Base-by-base conservation (phyloP, 1,284 basidiomycete genomes). In the Erythrobasidium hasegawianum region DNA sequence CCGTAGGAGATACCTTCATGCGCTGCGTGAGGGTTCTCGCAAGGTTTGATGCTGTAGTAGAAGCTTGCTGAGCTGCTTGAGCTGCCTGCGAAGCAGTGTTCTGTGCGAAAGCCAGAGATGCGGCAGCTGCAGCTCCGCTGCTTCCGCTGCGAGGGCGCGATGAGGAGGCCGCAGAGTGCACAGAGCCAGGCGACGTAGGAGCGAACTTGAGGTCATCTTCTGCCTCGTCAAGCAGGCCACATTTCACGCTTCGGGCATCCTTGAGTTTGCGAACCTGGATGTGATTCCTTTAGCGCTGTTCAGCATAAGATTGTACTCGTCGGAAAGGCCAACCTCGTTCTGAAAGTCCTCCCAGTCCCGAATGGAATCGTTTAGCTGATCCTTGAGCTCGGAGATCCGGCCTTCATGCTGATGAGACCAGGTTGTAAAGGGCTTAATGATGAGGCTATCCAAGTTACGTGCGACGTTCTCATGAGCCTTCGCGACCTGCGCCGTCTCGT, bases 1-100 rank as follows among this genome's bases (percentile, higher is more conserved):
- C 70, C n/a, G 74, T 74, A 4, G 74, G 74, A 50, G 74, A 74
- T 29, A 75, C 54, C 18, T 57, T 56, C 38, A 64, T 55, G 22
- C 52, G 52, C 20, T 64, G 61, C 16, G 53, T 56, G 4, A 64
- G 24, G 20, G 33, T 47, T 20, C 54, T 52, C 14, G 61, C 61
- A 5, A 64, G 61, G 22, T 64, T 64, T 1, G 61, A 47, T 16
- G 61, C 61, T 18, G 40, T 41, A 7, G 29, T 27, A 9, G 61
- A 64, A 22, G 61, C 61, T 20, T 64, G 61, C 29, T 64, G 61
- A 29, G 61, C 61, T 27, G 61, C 61, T 38, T 64, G 61, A 11
- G 61, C 61, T 10, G 61, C 61, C n/a, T 64, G 61, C 8, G 49
- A 20, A 24, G 50, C 50, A 5, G 50, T 53, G 50, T 53, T 29